Conservation (phyloP, 1,284 basidiomycete genomes). For the Leccinum angustisporum region DNA sequence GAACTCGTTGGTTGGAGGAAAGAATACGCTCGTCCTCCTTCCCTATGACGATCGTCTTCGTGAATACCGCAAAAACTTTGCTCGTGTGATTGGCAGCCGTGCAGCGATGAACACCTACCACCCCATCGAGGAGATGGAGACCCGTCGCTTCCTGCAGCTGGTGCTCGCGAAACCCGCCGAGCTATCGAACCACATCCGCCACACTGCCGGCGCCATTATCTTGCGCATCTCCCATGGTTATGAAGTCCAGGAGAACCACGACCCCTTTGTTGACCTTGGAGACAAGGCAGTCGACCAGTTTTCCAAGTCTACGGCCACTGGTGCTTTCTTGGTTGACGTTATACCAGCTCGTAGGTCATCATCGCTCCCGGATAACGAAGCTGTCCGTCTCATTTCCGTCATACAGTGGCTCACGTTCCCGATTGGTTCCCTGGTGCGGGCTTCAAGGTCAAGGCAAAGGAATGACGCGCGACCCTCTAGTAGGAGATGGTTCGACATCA, state of each 20-base stretch:
- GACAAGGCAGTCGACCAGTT: conserved; percentile 59
- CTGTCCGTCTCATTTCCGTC: conserved; percentile 3
- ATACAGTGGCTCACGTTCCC: conserved; percentile 56
- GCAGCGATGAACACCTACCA: conserved; percentile 49
- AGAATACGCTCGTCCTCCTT: conserved; percentile 57
- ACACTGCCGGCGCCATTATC: conserved; percentile 58
- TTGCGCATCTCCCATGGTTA: conserved; percentile 65
- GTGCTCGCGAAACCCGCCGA: conserved; percentile 55
- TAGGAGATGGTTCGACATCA: conserved; percentile 45
- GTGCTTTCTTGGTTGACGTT: conserved; percentile 60
- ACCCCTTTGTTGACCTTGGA: conserved; percentile 59
- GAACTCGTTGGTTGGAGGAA: conserved; percentile 70
- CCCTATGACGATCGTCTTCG: conserved; percentile 64
- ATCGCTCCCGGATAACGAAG: conserved; percentile 4
- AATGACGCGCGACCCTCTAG: conserved; percentile 48
- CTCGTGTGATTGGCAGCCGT: conserved; percentile 55
- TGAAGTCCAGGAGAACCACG: conserved; percentile 51
- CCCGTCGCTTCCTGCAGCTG: conserved; percentile 53
- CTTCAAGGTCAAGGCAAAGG: conserved; percentile 53
- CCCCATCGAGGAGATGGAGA: conserved; percentile 52
- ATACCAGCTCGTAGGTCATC: conserved; percentile 49
- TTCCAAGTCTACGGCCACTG: conserved; percentile 54
- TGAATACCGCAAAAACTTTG: conserved; percentile 58
- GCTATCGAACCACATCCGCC: conserved; percentile 54
- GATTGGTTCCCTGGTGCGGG: conserved; percentile 64